Evolutionary conservation across 2,329 filamentous ascomycete species (phyloP), one percentile per base, ranked within the genome.

Genomic region (Sporothrix mexicana): DNA sequence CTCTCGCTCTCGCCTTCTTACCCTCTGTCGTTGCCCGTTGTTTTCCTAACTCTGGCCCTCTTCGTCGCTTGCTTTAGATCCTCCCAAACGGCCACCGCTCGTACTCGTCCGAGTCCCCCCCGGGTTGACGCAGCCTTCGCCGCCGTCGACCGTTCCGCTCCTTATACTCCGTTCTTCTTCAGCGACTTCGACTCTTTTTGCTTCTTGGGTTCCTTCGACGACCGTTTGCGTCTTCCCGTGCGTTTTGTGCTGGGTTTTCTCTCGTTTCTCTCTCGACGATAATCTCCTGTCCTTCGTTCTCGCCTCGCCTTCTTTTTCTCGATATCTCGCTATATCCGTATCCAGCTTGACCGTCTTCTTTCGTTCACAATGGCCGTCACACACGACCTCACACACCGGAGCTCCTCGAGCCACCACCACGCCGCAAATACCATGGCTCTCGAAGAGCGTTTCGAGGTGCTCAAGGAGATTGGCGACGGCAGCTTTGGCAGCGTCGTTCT

Each of bases 401-500:
- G 89, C 81, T 88, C 89, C 77, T 85, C 88, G 72, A 84, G 85
- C 81, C 80, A 83, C 81, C 80, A 83, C 81, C 82, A 85, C 74
- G 79, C 80, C 76, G 78, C 82, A 76, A 81, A 82, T 70, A 83
- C 81, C 55, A 78, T 91, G 83, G 88, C 90, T 71, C 89, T 99
- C 71, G 95, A 98, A 81, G 96, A 99, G 80, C 91, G 95, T 77
- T 99, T 98, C 81, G 95, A 99, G 83, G 91, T 99, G 72, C 85
- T 99, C 80, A 99, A 98, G 84, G 96, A 99, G 80, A 97, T 99
- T 81, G 96, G 96, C 68, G 96, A 99, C 89, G 96, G 96, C 77
- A 98, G 96, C 84, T 99, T 99, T 81, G 96, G 96, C 74, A 98
- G 94, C 80, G 96, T 99, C 76, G 92, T 93, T 73, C 87, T 99